Evolutionary conservation across 1,284 basidiomycete species (phyloP), one percentile per base, ranked within the genome.

Genomic region (Afroboletus lepidellus): DNA sequence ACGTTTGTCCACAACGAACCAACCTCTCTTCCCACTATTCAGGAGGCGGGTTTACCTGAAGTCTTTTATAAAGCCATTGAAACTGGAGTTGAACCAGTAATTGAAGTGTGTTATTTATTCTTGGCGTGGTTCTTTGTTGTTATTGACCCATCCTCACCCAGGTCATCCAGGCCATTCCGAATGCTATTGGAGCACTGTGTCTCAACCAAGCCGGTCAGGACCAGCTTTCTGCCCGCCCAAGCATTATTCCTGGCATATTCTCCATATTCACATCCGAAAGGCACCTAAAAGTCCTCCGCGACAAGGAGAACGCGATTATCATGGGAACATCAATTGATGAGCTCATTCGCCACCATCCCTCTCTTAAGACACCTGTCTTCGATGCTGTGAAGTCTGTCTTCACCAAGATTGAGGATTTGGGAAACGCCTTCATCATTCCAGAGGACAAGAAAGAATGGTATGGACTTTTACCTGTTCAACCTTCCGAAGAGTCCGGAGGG

Each of bases 1-100:
- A 95, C 94, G 0, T 98, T 99, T 69, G 88, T 99, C 16, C 96
- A 99, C 77, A 99, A 98, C 64, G 97, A 99, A 72, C 97, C 97
- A 11, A 98, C 96, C 0, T 97, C 93, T 13, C 77, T 99, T 51
- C 76, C 84, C 1, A 90, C 95, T 47, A 87, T 99, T 34, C 97
- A 99, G 71, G 97, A 99, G 71, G 82, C 86, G 44, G 85, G 89
- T 24, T 72, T 99, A 3, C 97, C 97, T 1, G 92, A 96, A 64
- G 81, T 86, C 0, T 92, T 99, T 59, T 97, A 95, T 69, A 80
- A 82, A 51, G 81, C 89, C 6, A 83, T 99, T 49, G 93, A 96
- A 70, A 76, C 78, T 34, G 89, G 88, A 15, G 80, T 98, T 45
- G 94, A 98, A 57, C 84, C 91, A 15, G 84, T 90, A 0, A 90